Conservation (phyloP, 164 flowering plant genomes). For the Nymphaea colorata region DNA sequence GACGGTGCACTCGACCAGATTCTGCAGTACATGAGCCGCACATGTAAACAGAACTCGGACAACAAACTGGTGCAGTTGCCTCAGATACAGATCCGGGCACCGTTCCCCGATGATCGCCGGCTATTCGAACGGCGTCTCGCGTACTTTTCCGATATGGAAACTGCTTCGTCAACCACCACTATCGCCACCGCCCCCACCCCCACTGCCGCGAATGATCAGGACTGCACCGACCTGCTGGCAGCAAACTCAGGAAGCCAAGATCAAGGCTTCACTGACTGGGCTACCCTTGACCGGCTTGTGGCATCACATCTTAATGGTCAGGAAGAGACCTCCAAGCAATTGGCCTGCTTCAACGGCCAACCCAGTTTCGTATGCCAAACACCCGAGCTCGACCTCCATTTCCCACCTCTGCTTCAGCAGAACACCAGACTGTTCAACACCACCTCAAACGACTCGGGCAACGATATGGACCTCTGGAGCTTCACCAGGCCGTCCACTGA, state of each 20-base stretch:
- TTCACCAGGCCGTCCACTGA: background rate
- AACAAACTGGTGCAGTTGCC: slow-evolving; percentile 25
- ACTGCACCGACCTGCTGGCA: background rate
- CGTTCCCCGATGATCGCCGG: background rate
- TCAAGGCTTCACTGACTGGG: slow-evolving; percentile 34
- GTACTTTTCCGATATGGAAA: background rate
- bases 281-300: slow-evolving; percentile 41
- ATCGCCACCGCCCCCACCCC: background rate
- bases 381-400: background rate
- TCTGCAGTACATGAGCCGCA: slow-evolving; percentile 20
- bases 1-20: slow-evolving; percentile 63
- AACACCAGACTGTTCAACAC: background rate
- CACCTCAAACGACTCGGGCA: background rate
- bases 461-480: background rate
- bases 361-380: slow-evolving; percentile 6
- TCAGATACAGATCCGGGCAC: background rate
- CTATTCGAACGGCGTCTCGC: background rate
- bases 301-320: slow-evolving; percentile 51
- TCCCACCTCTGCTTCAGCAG: background rate
- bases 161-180: background rate
- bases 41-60: slow-evolving; percentile 24
- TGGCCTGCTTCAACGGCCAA: slow-evolving; percentile 11
- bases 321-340: slow-evolving; percentile 22
- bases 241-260: background rate
- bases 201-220: background rate